These are phyloP conservation scores for Anisodus acutangulus DNA, from an alignment of 257 asterid species.

Conservation along the genomic window DNA sequence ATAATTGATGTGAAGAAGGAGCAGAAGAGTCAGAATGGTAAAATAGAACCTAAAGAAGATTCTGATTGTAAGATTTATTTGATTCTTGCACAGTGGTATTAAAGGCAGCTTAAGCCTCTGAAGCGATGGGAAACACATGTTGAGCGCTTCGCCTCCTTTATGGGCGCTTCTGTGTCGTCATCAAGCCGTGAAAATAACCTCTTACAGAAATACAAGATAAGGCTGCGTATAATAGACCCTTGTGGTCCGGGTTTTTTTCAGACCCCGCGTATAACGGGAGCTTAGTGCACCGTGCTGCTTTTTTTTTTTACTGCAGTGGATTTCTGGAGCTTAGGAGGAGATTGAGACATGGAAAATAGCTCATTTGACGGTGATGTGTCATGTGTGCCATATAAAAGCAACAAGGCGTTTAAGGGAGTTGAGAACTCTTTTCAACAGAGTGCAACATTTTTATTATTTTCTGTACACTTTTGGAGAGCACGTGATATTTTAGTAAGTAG, in stretches of 20 bases:
- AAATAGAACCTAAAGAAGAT: neutral
- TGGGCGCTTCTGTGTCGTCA: too few relatives aligned
- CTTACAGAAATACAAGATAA: too few relatives aligned
- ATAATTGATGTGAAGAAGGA: conserved; percentile 16
- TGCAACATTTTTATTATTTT: neutral
- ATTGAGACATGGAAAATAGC: neutral
- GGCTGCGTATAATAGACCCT: too few relatives aligned
- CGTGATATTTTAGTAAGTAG: neutral
- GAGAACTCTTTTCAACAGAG: conserved; percentile 6
- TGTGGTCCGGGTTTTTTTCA: too few relatives aligned
- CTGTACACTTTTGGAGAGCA: conserved; percentile 4
- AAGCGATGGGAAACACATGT: too few relatives aligned
- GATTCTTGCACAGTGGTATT: too few relatives aligned
- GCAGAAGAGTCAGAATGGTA: conserved; percentile 14
- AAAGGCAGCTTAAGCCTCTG: too few relatives aligned
- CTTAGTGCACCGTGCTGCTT: too few relatives aligned
- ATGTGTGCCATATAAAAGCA: neutral
- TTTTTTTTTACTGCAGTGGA: neutral
- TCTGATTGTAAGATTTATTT: conserved; percentile 16
- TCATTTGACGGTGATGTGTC: neutral
- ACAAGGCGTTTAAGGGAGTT: neutral
- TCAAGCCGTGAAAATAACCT: too few relatives aligned
- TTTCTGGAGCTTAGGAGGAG: neutral
- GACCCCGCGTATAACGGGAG: too few relatives aligned
- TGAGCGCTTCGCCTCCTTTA: too few relatives aligned